Base-by-base conservation (phyloP, 495 filamentous ascomycete genomes). In the Xylaria nigripes region DNA sequence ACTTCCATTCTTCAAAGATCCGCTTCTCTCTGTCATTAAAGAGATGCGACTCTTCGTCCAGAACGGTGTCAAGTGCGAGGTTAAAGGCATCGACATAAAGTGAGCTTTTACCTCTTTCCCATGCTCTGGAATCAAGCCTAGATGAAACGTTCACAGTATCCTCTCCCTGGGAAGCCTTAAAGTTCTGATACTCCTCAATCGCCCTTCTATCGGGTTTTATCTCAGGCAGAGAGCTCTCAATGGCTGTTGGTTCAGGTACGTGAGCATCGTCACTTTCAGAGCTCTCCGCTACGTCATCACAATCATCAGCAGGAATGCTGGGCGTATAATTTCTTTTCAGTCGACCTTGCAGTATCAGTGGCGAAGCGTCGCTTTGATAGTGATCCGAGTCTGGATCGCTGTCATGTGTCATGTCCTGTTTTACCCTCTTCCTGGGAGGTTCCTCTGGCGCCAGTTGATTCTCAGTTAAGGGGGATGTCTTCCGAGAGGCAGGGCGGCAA, bases 61-160 rank as follows among this genome's bases (percentile, higher is more conserved):
- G 73, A 19, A 97, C 92, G 2, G 90, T 97, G 55, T 90, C 84
- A 41, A 98, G 75, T 16, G 91, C 90, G 15, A 96, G 72, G 68
- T 96, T 95, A 77, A 98, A 98, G 18, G 92, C 93, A 69, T 98
- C 92, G 15, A 96, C 90, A 60, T 98, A 98, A 50, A 98, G 90
- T 4, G 93, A 97, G 60, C 84, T 95, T 42, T 72, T 74, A 6
- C 76, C 76, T 41, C 61, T 69, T 3, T 72, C 70, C 79, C 78
- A 78, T 30, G 63, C 64, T 25, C 70, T 68, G 32, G 64, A 65
- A 23, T 69, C 60, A 2, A 72, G 55, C 29, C 71, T 64, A 7
- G 68, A 58, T 6, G 65, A 52, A 21, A 65, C 59, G 15, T 64
- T 71, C 29, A 71, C 66, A 29, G 79, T 64, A 15, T 68, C 70